Evolutionary conservation across 345 rosid species (phyloP), one percentile per base, ranked within the genome.

Genomic region (Eucalyptus pauciflora): DNA sequence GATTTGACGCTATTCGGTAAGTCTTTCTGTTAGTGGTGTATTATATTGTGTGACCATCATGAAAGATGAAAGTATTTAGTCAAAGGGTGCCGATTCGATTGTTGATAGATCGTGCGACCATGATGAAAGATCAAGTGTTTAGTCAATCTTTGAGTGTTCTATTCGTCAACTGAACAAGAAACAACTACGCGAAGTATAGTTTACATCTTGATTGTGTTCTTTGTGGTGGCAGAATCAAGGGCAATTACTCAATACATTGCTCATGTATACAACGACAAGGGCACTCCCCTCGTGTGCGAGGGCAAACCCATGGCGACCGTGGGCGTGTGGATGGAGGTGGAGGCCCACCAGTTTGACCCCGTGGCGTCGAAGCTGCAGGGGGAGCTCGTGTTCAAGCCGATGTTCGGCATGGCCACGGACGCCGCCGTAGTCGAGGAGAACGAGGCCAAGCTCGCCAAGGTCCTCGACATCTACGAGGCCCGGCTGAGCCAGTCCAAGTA

Each of bases 221-320:
- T 88, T 88, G 31, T 16, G n/a, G 83, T 92, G 10, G 52, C 93
- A 97, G 98, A 97, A 89, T 97, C 99, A 56, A 96, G 98, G 93
- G 99, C 99, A 37, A 94, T 95, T 27, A 95, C 96, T 41, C 90
- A 91, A 48, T 92, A 97, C 93, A 89, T 97, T 7, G 94, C 96
- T 71, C 92, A 92, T 18, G 89, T 89, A 60, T 93, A 91, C 52
- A 16, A 91, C 11, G 93, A 91, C 86, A 94, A 95, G 89, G 99
- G 98, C 64, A 93, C 94, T 27, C 76, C 92, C 29, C 93, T 96
- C 87, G 50, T 94, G 31, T 60, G 89, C 88, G 85, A 88, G 3
- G 93, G 93, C 83, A 87, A 91, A 89, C 50, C 88, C 87, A 50
- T 87, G 89, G 92, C 95, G 5, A 58, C 88, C 43, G 18, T 93